phyloP scores from a whole-genome alignment of 768 basidiomycete species.

The Chalciporus sphaerocephalus region DNA sequence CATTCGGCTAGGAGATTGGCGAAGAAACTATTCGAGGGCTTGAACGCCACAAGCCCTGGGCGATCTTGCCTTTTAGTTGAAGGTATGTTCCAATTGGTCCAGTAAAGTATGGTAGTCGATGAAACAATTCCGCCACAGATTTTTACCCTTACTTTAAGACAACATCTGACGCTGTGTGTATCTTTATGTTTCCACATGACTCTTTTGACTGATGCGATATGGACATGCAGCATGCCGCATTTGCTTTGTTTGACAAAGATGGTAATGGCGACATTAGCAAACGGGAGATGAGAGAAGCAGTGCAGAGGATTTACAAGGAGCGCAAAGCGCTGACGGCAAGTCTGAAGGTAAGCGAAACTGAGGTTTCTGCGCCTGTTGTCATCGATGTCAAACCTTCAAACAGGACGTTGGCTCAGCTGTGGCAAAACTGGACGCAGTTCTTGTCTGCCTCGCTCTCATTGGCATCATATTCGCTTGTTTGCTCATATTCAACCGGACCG shows the following conservation, averaged over 20 bases:
- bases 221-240: conserved; percentile 63
- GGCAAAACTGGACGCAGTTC: conserved; percentile 73
- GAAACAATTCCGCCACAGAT: no score
- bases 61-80: conserved; percentile 62
- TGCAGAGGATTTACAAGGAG: conserved; percentile 75
- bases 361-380: background rate
- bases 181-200: background rate
- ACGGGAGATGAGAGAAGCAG: conserved; percentile 77
- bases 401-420: conserved; percentile 72
- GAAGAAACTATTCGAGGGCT: conserved; percentile 58
- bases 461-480: conserved; percentile 64
- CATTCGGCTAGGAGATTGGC: conserved; percentile 65
- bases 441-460: conserved; percentile 54
- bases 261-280: conserved; percentile 79
- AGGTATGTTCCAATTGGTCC: conserved; percentile 37
- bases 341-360: conserved; percentile 49
- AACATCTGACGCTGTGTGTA: conserved; percentile 60
- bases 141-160: conserved; percentile 75
- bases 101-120: no score
- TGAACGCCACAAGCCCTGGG: conserved; percentile 57
- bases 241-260: conserved; percentile 72
- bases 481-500: conserved; percentile 65
- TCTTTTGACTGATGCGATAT: background rate
- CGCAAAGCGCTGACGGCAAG: conserved; percentile 66
- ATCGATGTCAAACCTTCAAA: conserved; percentile 5